Evolutionary conservation across 1,284 basidiomycete species (phyloP).

Genomic region (Omphalotus olearius): DNA sequence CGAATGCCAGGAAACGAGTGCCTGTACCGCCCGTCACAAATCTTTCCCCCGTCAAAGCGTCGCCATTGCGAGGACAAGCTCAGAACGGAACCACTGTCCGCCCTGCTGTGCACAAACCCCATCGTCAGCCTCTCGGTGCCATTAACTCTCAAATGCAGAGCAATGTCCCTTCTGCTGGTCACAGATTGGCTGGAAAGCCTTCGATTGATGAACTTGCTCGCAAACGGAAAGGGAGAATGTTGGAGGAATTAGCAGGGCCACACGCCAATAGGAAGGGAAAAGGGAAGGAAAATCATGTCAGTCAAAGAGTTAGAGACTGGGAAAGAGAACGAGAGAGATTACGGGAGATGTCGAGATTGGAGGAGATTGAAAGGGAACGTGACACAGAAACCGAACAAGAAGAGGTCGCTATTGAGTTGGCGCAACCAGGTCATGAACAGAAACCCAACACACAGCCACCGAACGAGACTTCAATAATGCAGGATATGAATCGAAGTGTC

Average conservation of each 20-base stretch:
- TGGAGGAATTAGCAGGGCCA: constrained; percentile 14
- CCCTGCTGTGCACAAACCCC: constrained; percentile 5
- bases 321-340: constrained; percentile 52
- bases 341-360: constrained; percentile 48
- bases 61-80: constrained; percentile 30
- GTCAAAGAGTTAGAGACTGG: constrained; percentile 52
- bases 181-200: constrained; percentile 4
- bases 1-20: constrained; percentile 32
- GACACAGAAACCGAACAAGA: constrained; percentile 3
- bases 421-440: neutral
- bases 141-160: constrained; percentile 17
- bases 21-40: constrained; percentile 25
- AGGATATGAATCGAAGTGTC: neutral
- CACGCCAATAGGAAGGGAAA: constrained; percentile 21
- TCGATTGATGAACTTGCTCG: constrained; percentile 10
- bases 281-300: constrained; percentile 36
- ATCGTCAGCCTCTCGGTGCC: constrained; percentile 17
- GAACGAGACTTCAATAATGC: neutral
- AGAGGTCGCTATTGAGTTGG: neutral
- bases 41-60: constrained; percentile 45
- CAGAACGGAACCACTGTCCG: constrained; percentile 25
- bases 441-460: neutral
- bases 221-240: constrained; percentile 13
- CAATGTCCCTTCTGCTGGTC: neutral
- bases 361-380: constrained; percentile 32